Conservation (phyloP, 148 eudicot genomes). For the Simmondsia chinensis region DNA sequence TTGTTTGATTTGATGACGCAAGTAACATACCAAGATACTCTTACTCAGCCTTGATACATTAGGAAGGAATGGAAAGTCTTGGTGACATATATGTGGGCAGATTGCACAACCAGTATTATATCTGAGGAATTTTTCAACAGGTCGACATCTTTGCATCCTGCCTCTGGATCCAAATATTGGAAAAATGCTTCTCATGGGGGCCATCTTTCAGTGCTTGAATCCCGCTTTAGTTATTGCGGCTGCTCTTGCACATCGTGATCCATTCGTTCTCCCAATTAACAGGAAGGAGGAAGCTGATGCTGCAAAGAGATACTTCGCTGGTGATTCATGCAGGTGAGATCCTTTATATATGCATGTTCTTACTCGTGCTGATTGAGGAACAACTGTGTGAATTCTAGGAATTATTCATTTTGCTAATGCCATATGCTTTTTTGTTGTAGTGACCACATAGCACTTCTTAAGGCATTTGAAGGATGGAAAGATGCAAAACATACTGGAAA, state of each 20-base stretch:
- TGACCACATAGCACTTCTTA: conserved; percentile 95
- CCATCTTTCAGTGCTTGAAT: conserved; percentile 84
- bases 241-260: conserved; percentile 90
- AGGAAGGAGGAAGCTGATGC: conserved; percentile 94
- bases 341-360: not conserved
- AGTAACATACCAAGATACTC: no score
- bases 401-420: not conserved
- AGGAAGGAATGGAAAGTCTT: not conserved
- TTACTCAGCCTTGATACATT: not conserved
- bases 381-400: not conserved
- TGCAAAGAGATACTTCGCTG: conserved; percentile 92
- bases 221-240: conserved; percentile 92
- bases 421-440: conserved; percentile 30
- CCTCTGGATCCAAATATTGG: conserved; percentile 91
- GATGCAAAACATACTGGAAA: conserved; percentile 62
- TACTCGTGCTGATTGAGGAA: conserved; percentile 6
- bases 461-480: conserved; percentile 97
- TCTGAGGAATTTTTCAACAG: conserved; percentile 28
- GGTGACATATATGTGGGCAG: no score
- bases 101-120: not conserved
- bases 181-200: conserved; percentile 97
- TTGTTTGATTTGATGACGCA: no score
- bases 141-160: conserved; percentile 77
- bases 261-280: conserved; percentile 88
- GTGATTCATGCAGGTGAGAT: conserved; percentile 88